Conservation (phyloP, 176 grass and related monocot genomes). For the sorghum (Sorghum bicolor) region Sorghum_bicolor_NCBIv3 NC_012875.2:45707501-45708000, state of each 20-base stretch:
- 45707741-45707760: constrained; percentile 59
- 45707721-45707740: constrained; percentile 59
- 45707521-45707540: constrained; percentile 65
- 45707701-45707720: constrained; percentile 51
- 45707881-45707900: constrained; percentile 45
- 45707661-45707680: constrained; percentile 20
- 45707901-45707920: constrained; percentile 29
- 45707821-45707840: constrained; percentile 63
- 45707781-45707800: not conserved
- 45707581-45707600: constrained; percentile 76
- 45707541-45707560: not conserved
- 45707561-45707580: constrained; percentile 42
- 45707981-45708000: constrained; percentile 56
- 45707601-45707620: constrained; percentile 84
- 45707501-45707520: constrained; percentile 64
- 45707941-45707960: constrained; percentile 32
- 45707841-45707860: constrained; percentile 36
- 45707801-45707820: constrained; percentile 37
- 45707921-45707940: constrained; percentile 42
- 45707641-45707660: constrained; percentile 60
- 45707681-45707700: constrained; percentile 59
- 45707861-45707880: constrained; percentile 68
- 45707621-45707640: constrained; percentile 58
- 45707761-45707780: constrained; percentile 16
- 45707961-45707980: constrained; percentile 80